Conservation (phyloP, 2,329 filamentous ascomycete species). For the Paecilomyces fulvus region DNA sequence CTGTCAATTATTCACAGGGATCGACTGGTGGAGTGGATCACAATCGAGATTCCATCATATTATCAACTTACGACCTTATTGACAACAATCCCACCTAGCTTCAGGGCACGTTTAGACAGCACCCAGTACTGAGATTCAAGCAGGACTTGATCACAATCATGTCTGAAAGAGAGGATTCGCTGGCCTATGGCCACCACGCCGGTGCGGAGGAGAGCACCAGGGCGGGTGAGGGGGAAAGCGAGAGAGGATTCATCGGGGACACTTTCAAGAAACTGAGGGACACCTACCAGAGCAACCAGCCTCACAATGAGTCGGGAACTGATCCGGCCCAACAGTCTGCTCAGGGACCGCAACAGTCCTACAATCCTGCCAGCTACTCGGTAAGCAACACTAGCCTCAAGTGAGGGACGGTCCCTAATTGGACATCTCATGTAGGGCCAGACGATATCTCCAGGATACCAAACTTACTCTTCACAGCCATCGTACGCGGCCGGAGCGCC, state of each 20-base stretch:
- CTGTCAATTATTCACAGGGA: background rate
- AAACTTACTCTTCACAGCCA: conserved; percentile 11
- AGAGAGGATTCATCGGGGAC: conserved; percentile 46
- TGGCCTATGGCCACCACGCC: conserved; percentile 44
- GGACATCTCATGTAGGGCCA: background rate
- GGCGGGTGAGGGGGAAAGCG: conserved; percentile 27
- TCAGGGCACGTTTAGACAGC: background rate
- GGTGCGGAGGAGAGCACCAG: conserved; percentile 25
- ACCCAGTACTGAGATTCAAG: background rate
- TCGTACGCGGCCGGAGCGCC: conserved; percentile 13
- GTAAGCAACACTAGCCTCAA: conserved; percentile 8
- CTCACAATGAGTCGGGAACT: background rate
- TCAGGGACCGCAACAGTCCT: conserved; percentile 9
- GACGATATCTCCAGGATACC: conserved; percentile 3
- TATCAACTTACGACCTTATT: background rate
- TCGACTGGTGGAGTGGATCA: background rate
- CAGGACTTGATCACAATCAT: conserved; percentile 12
- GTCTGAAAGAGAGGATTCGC: conserved; percentile 36
- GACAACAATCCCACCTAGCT: background rate
- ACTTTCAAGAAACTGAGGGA: conserved; percentile 41
- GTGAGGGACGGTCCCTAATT: background rate
- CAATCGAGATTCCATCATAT: background rate
- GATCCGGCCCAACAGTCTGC: too few relatives aligned
- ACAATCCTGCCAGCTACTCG: conserved; percentile 15
- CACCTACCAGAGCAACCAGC: conserved; percentile 21